These are phyloP conservation scores for Ulmus americana DNA, from an alignment of 331 rosid species.

Conservation along the genomic window DNA sequence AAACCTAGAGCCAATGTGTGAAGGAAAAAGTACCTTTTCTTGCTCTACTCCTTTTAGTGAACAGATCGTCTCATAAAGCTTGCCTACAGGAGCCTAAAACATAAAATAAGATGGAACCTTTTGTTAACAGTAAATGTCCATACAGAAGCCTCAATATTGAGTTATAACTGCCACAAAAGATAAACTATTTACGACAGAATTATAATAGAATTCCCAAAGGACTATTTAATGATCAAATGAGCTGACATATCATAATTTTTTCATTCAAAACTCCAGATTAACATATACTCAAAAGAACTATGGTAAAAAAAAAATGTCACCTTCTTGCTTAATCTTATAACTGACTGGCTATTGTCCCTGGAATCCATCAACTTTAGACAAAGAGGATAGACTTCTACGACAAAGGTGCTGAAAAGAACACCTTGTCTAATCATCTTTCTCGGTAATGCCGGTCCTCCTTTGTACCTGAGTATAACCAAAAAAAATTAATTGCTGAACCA, in stretches of 20 bases:
- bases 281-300: background rate
- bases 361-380: conserved; percentile 72
- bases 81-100: conserved; percentile 60
- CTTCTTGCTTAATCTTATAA: conserved; percentile 77
- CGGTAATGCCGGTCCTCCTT: conserved; percentile 89
- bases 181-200: background rate
- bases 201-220: background rate
- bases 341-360: conserved; percentile 52
- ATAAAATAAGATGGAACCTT: conserved; percentile 3
- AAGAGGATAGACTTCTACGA: conserved; percentile 82
- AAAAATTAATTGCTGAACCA: conserved; percentile 10
- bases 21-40: conserved; percentile 47
- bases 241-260: background rate
- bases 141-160: conserved; percentile 5
- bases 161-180: conserved; percentile 9
- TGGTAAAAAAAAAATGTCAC: conserved; percentile 32
- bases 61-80: conserved; percentile 59
- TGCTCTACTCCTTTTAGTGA: conserved; percentile 51
- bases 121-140: conserved; percentile 1
- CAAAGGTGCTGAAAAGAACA: conserved; percentile 42
- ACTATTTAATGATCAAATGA: background rate
- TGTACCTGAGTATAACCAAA: conserved; percentile 50
- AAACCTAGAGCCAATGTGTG: background rate
- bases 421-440: conserved; percentile 93
- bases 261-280: background rate